Percentiles rank a stretch among this genome's conserved stretches.
Conservation (phyloP, 805 yeast genomes). For the Wickerhamiella dianesei region DNA sequence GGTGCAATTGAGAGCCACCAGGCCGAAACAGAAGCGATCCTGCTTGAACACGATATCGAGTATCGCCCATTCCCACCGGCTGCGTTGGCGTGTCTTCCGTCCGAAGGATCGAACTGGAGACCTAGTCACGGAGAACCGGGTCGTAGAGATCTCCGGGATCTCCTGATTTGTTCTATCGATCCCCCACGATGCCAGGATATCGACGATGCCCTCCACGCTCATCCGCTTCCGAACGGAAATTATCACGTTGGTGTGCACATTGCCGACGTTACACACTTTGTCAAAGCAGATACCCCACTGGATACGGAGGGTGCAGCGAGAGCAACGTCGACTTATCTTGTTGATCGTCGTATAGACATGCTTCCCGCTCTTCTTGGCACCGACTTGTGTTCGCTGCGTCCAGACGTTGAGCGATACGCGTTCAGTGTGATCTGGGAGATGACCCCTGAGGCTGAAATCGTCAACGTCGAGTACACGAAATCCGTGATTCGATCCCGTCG, state of each 20-base stretch:
- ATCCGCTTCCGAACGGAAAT: conserved; percentile 73
- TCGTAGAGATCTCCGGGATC: conserved; percentile 77
- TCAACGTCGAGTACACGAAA: conserved; percentile 65
- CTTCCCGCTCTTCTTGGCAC: conserved; percentile 90
- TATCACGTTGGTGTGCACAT: conserved; percentile 97
- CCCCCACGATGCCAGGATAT: conserved; percentile 98
- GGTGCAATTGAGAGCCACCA: conserved; percentile 85
- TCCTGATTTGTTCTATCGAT: conserved; percentile 86
- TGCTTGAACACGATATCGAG: conserved; percentile 91
- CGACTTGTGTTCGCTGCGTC: conserved; percentile 85
- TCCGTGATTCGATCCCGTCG: conserved; percentile 83
- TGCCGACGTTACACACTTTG: conserved; percentile 97
- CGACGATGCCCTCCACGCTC: conserved; percentile 94
- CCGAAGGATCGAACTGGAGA: conserved; percentile 86
- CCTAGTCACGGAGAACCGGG: conserved; percentile 51
- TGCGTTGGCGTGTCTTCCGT: conserved; percentile 83
- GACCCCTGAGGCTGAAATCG: conserved; percentile 72
- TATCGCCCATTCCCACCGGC: conserved; percentile 89
- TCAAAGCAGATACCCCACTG: conserved; percentile 78
- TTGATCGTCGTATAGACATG: conserved; percentile 98
- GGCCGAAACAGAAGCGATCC: conserved; percentile 91
- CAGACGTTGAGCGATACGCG: conserved; percentile 90
- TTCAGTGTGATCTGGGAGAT: conserved; percentile 94
- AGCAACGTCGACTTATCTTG: conserved; percentile 94
- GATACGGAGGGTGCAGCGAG: conserved; percentile 95